Evolutionary conservation across 2,329 filamentous ascomycete genomes (phyloP), one percentile per base, ranked within the genome.

Genomic region (Botrytis fabae): DNA sequence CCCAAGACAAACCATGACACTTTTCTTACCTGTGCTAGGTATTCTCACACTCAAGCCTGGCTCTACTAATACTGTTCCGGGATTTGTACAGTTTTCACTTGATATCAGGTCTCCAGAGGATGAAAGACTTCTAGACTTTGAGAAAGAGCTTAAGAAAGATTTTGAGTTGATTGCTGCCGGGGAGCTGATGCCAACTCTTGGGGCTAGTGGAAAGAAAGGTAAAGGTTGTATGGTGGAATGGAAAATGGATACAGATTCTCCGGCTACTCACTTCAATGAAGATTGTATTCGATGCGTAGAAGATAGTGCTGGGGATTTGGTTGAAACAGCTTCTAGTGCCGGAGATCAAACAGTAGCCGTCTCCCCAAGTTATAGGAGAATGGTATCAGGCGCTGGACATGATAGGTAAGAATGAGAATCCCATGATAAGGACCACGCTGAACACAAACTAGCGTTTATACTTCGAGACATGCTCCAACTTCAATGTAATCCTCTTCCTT

Each of bases 11-110:
- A n/a, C 8, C 22, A 4, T 44, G 25, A n/a, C 20, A 51, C 14
- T 46, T 6, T 72, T 9, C 38, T 57, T 38, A 68, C 22, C 38
- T 42, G 4, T 40, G 22, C n/a, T 42, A 73, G 92, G 92, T 0
- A 92, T 94, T 72, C 81, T 94, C 66, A 89, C 85, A 20, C 83
- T 90, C 12, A 86, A 85, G 64, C 91, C 92, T 0, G 91, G 91
- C 7, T 91, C 87, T 74, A 92, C 91, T 25, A 94, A 94, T 81
- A 94, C 92, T 0, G 90, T 94, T 0, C 91, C 92, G 0, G 90
- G 91, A 0, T 81, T 84, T 44, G 92, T 93, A 9, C 85, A 85
- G 62, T 92, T 93, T 81, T 89, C 86, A 44, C 86, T 93, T 8
- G 92, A 94, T 78, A 87, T 93, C 70, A 88, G 91, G 46, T 86